These are phyloP conservation scores for Aspergillus pseudonomiae DNA, from an alignment of 2,329 filamentous ascomycete species.

Conservation along the genomic window DNA sequence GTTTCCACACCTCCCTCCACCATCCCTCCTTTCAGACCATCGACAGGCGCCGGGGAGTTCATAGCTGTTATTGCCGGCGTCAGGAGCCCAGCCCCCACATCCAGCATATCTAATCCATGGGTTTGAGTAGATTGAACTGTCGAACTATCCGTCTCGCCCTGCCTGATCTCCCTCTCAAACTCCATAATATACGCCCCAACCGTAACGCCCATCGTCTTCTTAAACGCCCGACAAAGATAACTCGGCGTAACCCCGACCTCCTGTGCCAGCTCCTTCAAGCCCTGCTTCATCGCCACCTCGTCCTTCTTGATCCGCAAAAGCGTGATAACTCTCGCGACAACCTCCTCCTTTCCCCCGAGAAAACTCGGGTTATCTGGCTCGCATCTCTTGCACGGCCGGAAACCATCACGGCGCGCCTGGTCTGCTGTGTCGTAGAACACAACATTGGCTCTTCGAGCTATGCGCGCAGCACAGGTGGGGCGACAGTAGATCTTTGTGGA, in stretches of 20 bases:
- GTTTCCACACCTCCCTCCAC: too few relatives aligned
- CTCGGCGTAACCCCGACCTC: slow-evolving; percentile 58
- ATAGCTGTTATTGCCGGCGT: too few relatives aligned
- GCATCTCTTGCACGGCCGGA: slow-evolving; percentile 62
- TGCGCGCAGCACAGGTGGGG: slow-evolving; percentile 41
- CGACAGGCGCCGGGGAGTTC: too few relatives aligned
- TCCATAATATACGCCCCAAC: slow-evolving; percentile 38
- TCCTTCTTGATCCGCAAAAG: not conserved
- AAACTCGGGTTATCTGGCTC: slow-evolving; percentile 43
- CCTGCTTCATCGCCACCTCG: slow-evolving; percentile 27
- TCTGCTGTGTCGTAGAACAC: slow-evolving; percentile 53
- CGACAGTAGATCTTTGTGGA: slow-evolving; percentile 28
- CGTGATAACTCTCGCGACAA: slow-evolving; percentile 5
- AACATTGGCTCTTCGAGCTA: slow-evolving; percentile 64
- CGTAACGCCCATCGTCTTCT: slow-evolving; percentile 57
- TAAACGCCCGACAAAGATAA: slow-evolving; percentile 64
- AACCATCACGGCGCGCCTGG: slow-evolving; percentile 54
- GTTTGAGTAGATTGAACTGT: too few relatives aligned
- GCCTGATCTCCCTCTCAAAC: slow-evolving; percentile 2
- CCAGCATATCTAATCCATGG: too few relatives aligned
- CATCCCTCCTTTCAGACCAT: too few relatives aligned
- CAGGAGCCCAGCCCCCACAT: too few relatives aligned
- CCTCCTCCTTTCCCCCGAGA: slow-evolving; percentile 5
- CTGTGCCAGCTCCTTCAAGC: slow-evolving; percentile 53
- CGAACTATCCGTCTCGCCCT: too few relatives aligned